These are phyloP conservation scores for Harringtonia lauricola DNA, from an alignment of 2,329 filamentous ascomycete genomes.

Conservation along the genomic window DNA sequence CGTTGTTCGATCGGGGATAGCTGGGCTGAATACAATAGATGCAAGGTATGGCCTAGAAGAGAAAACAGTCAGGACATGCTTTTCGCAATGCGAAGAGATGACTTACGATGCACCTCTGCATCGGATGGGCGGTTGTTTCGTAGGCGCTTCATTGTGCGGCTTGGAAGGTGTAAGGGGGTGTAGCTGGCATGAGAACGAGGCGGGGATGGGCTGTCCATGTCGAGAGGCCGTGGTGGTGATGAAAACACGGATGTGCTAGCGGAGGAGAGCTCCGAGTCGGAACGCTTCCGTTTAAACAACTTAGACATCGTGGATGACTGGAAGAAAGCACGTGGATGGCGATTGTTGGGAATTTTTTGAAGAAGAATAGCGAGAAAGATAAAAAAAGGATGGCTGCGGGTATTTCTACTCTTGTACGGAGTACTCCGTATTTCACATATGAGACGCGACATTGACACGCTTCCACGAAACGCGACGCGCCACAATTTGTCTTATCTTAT, in stretches of 20 bases:
- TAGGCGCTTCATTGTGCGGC: conserved; percentile 50
- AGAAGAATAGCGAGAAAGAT: too few species aligned
- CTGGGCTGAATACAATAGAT: conserved; percentile 42
- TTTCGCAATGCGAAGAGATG: not conserved
- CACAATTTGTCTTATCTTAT: too few species aligned
- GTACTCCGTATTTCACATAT: not conserved
- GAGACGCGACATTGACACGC: too few species aligned
- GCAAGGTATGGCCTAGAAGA: conserved; percentile 41
- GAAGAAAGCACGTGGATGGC: too few species aligned
- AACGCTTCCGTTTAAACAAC: conserved; percentile 52
- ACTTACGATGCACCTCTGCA: conserved; percentile 42
- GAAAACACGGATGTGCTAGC: conserved; percentile 31
- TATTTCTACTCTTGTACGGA: too few species aligned
- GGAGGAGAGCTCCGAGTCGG: conserved; percentile 43
- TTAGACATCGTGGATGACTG: conserved; percentile 24
- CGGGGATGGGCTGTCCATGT: conserved; percentile 22
- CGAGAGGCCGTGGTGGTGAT: conserved; percentile 24
- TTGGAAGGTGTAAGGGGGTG: conserved; percentile 34
- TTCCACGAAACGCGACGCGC: too few species aligned
- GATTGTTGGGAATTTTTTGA: too few species aligned
- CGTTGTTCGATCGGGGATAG: conserved; percentile 5
- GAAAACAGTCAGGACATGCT: too few species aligned
- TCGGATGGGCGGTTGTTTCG: conserved; percentile 49
- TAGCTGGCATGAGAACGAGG: conserved; percentile 19
- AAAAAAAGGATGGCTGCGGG: too few species aligned